Percentiles rank a stretch among this genome's conserved stretches.
These are phyloP conservation scores for Onygenales sp. DNA, from an alignment of 2,329 filamentous ascomycete genomes.

Conservation along the genomic window DNA sequence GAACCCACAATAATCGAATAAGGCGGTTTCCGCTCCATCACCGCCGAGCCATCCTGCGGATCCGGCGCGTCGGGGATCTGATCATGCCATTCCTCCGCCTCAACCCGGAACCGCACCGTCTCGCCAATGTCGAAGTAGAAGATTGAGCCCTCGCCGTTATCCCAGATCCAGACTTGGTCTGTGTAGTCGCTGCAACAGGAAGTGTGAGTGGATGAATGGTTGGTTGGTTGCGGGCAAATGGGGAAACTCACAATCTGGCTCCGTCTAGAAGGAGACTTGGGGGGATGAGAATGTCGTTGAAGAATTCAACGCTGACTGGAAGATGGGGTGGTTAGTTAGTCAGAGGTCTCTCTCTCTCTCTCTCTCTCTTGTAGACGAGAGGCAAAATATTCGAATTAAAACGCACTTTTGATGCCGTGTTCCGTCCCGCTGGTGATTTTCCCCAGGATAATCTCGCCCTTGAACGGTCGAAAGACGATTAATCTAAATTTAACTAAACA, in stretches of 20 bases:
- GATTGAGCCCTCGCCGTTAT: slow-evolving; percentile 57
- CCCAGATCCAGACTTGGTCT: slow-evolving; percentile 80
- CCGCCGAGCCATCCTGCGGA: slow-evolving; percentile 48
- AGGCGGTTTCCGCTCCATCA: slow-evolving; percentile 50
- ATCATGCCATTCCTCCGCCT: slow-evolving; percentile 85
- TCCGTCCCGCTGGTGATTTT: slow-evolving; percentile 67
- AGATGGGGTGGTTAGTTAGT: background rate
- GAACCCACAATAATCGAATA: slow-evolving; percentile 36
- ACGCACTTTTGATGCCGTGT: slow-evolving; percentile 60
- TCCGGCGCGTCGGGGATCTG: slow-evolving; percentile 65
- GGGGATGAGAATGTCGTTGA: slow-evolving; percentile 80
- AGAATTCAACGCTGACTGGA: slow-evolving; percentile 77
- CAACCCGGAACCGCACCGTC: slow-evolving; percentile 74
- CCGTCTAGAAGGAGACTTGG: slow-evolving; percentile 63
- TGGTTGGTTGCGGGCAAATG: background rate
- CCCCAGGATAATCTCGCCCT: slow-evolving; percentile 81
- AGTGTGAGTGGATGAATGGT: slow-evolving; percentile 2
- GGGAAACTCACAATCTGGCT: slow-evolving; percentile 59
- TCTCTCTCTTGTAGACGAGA: no score
- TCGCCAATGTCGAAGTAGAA: slow-evolving; percentile 88
- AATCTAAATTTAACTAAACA: slow-evolving; percentile 76
- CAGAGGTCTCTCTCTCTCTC: no score
- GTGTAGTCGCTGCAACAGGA: slow-evolving; percentile 53
- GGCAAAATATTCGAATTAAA: no score
- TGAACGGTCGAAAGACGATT: slow-evolving; percentile 91